Percentiles rank a stretch among this genome's conserved stretches.
These are phyloP conservation scores for Combretum micranthum DNA, from an alignment of 345 rosid species.

Conservation along the genomic window DNA sequence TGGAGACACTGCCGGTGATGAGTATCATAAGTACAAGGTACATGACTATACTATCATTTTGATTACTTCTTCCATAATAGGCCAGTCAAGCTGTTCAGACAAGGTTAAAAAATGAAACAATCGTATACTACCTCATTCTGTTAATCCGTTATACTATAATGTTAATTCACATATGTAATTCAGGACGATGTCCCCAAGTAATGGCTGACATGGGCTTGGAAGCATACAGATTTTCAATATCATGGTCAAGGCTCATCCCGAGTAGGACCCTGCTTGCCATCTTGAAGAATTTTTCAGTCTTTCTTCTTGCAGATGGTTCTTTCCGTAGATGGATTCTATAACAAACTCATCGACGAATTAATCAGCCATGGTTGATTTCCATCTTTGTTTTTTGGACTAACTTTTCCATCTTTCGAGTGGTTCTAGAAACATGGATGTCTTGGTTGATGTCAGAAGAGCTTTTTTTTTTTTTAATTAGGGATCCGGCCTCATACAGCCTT, in stretches of 20 bases:
- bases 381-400: too few species aligned
- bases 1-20: slow-evolving; percentile 42
- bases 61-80: too few species aligned
- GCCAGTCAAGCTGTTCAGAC: too few species aligned
- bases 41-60: too few species aligned
- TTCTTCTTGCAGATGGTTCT: neutral
- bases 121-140: neutral
- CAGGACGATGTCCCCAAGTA: slow-evolving; percentile 26
- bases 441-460: too few species aligned
- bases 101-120: neutral
- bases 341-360: slow-evolving; percentile 13
- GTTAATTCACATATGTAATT: neutral
- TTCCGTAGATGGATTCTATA: slow-evolving; percentile 15
- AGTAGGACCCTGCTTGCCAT: slow-evolving; percentile 5
- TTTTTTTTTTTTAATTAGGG: neutral
- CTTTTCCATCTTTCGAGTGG: too few species aligned
- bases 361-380: slow-evolving; percentile 11
- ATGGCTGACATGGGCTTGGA: slow-evolving; percentile 26
- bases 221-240: slow-evolving; percentile 22
- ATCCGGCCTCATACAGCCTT: neutral
- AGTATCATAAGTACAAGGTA: slow-evolving; percentile 64
- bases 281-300: neutral
- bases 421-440: too few species aligned
- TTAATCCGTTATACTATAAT: too few species aligned
- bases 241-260: slow-evolving; percentile 30